Percentiles rank a stretch among this genome's conserved stretches.
Evolutionary conservation across 805 yeast species (phyloP).

Genomic region (Martiniozyma abietophila): DNA sequence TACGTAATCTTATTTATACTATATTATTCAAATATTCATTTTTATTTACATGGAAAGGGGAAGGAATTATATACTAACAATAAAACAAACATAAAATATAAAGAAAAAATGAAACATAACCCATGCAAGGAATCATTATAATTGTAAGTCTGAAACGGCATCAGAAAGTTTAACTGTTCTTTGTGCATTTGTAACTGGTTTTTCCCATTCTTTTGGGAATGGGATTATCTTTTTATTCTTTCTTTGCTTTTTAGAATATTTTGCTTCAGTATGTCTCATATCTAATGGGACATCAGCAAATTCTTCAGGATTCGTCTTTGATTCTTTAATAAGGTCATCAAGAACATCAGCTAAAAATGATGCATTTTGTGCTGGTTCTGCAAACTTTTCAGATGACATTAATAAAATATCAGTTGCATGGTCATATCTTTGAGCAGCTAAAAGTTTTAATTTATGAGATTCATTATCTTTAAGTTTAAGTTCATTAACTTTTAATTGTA

Average conservation of each 20-base stretch:
- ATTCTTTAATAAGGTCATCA: constrained; percentile 48
- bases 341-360: constrained; percentile 58
- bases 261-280: constrained; percentile 53
- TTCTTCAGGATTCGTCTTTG: constrained; percentile 51
- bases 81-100: background rate
- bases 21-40: no score
- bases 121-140: no score
- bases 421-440: constrained; percentile 75
- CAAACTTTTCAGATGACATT: constrained; percentile 55
- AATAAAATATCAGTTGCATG: constrained; percentile 47
- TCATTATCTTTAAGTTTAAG: constrained; percentile 43
- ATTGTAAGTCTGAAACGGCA: constrained; percentile 2
- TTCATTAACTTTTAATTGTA: constrained; percentile 44
- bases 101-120: no score
- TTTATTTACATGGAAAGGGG: no score
- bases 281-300: constrained; percentile 79
- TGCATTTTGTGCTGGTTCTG: constrained; percentile 82
- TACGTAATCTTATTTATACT: no score
- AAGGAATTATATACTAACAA: no score
- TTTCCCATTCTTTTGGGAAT: constrained; percentile 78
- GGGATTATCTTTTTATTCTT: constrained; percentile 30
- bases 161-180: constrained; percentile 25
- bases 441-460: constrained; percentile 65
- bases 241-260: constrained; percentile 30
- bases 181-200: constrained; percentile 63